Conservation (phyloP, 371 early-diverging fungal genomes). For the Lichtheimia hyalospora region DNA sequence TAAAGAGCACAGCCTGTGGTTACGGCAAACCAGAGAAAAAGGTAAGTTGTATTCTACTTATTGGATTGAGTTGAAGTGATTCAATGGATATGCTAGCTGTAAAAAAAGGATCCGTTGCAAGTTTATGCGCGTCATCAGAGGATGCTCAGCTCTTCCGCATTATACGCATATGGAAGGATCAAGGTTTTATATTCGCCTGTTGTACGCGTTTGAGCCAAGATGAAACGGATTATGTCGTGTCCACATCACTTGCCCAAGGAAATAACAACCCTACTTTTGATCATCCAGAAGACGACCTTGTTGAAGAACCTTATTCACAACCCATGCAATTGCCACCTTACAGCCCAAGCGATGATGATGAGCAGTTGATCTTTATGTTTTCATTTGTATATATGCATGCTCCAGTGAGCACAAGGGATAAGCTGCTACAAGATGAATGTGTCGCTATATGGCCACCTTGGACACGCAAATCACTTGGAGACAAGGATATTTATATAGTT, state of each 20-base stretch:
- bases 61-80: neutral
- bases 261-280: neutral
- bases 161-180: slow-evolving; percentile 1
- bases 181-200: neutral
- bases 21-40: neutral
- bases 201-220: neutral
- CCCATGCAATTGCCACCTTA: slow-evolving; percentile 3
- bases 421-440: slow-evolving; percentile 7
- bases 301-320: slow-evolving; percentile 2
- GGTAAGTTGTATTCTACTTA: neutral
- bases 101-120: slow-evolving; percentile 1
- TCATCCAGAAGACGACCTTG: neutral
- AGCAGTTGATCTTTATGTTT: slow-evolving; percentile 1
- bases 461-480: neutral
- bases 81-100: neutral
- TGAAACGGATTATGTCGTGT: neutral
- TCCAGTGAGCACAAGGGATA: neutral
- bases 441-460: slow-evolving; percentile 6
- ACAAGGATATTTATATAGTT: neutral
- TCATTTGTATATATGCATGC: slow-evolving; percentile 7
- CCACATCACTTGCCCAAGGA: no score
- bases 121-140: neutral
- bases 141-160: slow-evolving; percentile 3
- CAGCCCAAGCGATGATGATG: neutral
- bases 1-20: slow-evolving; percentile 1